Percentiles rank a stretch among this genome's conserved stretches.
These are phyloP conservation scores for Angomonas ambiguus DNA, from an alignment of 208 protist genomes.

Conservation along the genomic window DNA sequence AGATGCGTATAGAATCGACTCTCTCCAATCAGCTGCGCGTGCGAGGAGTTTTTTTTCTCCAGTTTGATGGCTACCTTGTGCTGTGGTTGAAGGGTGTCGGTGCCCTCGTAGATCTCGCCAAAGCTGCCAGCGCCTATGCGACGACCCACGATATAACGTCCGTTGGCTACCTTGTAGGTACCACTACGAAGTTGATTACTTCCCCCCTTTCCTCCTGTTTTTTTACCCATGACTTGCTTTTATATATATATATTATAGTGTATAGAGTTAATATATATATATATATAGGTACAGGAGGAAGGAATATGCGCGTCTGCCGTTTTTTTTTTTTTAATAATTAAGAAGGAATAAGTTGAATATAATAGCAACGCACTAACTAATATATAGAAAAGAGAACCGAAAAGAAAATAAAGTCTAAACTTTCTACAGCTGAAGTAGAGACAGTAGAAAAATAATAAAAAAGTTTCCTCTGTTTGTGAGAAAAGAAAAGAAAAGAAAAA, in stretches of 20 bases:
- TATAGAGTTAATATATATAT: neutral
- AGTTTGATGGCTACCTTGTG: conserved; percentile 91
- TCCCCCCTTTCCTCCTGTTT: conserved; percentile 92
- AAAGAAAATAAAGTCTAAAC: too few species aligned
- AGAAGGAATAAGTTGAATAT: too few species aligned
- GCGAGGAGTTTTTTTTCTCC: conserved; percentile 84
- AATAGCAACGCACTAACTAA: too few species aligned
- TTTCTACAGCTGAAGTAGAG: too few species aligned
- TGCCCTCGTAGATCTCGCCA: conserved; percentile 91
- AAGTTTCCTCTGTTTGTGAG: too few species aligned
- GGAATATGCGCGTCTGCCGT: too few species aligned
- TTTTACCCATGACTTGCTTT: conserved; percentile 6
- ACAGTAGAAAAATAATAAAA: too few species aligned
- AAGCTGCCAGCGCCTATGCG: conserved; percentile 97
- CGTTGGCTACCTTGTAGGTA: conserved; percentile 93
- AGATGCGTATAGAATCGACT: conserved; percentile 66
- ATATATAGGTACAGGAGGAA: too few species aligned
- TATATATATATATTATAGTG: conserved; percentile 8
- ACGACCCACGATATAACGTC: conserved; percentile 93
- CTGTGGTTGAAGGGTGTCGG: conserved; percentile 52
- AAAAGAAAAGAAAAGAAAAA: conserved; percentile 3
- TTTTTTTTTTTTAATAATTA: too few species aligned
- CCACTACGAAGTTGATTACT: too few species aligned
- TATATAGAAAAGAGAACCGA: too few species aligned
- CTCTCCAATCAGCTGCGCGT: conserved; percentile 92